A percentile compares a stretch with the other conserved stretches of the same genome.
phyloP scores from a whole-genome alignment of 2,329 filamentous ascomycete genomes.

The Paracorniculantispora psalliotae region DNA sequence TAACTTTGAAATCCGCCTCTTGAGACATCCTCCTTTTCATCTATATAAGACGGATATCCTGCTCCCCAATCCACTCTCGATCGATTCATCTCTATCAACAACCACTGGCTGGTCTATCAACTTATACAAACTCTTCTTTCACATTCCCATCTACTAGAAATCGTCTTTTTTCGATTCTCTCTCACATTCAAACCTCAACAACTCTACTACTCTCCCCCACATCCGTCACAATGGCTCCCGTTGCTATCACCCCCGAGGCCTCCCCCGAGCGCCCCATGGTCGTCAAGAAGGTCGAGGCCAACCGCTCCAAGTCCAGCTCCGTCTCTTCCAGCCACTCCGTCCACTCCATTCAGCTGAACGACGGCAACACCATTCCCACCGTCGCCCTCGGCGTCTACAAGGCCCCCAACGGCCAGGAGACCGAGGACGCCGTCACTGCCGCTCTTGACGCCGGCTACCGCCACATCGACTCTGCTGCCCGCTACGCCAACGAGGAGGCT shows the following conservation, averaged over 20 bases:
- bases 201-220: neutral
- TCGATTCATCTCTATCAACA: neutral
- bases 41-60: slow-evolving; percentile 10
- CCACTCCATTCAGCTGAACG: slow-evolving; percentile 58
- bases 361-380: slow-evolving; percentile 63
- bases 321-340: slow-evolving; percentile 23
- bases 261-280: slow-evolving; percentile 28
- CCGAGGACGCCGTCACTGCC: slow-evolving; percentile 53
- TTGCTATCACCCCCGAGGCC: slow-evolving; percentile 30
- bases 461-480: slow-evolving; percentile 51
- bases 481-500: slow-evolving; percentile 62
- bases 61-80: neutral
- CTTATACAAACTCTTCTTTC: neutral
- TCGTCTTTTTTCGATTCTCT: neutral
- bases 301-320: slow-evolving; percentile 23
- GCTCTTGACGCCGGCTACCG: slow-evolving; percentile 54
- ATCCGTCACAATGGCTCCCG: slow-evolving; percentile 29
- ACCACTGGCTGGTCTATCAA: neutral
- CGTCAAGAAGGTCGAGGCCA: slow-evolving; percentile 25
- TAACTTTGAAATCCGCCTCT: neutral
- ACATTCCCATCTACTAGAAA: neutral
- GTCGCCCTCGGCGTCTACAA: slow-evolving; percentile 46
- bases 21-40: neutral
- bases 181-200: neutral
- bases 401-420: slow-evolving; percentile 48